phyloP scores from a whole-genome alignment of 768 basidiomycete species.

The Panellus pusillus region DNA sequence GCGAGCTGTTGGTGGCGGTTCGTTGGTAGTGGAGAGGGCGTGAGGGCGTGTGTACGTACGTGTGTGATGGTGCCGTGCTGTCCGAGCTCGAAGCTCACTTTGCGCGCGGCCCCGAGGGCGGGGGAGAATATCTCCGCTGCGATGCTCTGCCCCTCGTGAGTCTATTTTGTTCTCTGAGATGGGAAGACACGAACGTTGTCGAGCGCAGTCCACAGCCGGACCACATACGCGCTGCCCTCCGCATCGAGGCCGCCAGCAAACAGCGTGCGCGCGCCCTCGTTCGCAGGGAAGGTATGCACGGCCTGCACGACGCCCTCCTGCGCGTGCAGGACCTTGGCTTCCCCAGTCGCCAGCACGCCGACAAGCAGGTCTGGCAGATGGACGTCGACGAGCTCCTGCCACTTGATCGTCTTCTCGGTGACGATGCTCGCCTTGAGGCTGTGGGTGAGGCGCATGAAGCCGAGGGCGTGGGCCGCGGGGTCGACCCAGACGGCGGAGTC shows the following conservation, averaged over 20 bases:
- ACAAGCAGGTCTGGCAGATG: conserved; percentile 59
- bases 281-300: conserved; percentile 54
- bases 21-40: not conserved
- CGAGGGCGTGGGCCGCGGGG: conserved; percentile 5
- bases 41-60: conserved; percentile 39
- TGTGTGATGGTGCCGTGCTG: conserved; percentile 68
- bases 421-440: conserved; percentile 49
- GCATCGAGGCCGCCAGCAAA: conserved; percentile 59
- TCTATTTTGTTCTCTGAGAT: not conserved
- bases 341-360: conserved; percentile 55
- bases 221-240: conserved; percentile 53
- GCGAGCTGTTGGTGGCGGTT: conserved; percentile 46
- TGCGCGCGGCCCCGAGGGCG: conserved; percentile 45
- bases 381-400: conserved; percentile 58
- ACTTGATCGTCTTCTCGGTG: conserved; percentile 43
- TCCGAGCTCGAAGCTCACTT: conserved; percentile 65
- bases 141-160: conserved; percentile 45
- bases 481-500: conserved; percentile 13
- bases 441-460: conserved; percentile 41
- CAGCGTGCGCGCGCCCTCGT: conserved; percentile 44
- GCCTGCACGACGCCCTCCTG: conserved; percentile 39
- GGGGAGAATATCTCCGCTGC: conserved; percentile 54
- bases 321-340: conserved; percentile 55
- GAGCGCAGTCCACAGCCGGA: conserved; percentile 43
- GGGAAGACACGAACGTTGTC: conserved; percentile 7